Percentiles rank a stretch among this genome's conserved stretches.
Conservation (phyloP, 2,329 filamentous ascomycete genomes). For the Pseudogymnoascus sp. region DNA sequence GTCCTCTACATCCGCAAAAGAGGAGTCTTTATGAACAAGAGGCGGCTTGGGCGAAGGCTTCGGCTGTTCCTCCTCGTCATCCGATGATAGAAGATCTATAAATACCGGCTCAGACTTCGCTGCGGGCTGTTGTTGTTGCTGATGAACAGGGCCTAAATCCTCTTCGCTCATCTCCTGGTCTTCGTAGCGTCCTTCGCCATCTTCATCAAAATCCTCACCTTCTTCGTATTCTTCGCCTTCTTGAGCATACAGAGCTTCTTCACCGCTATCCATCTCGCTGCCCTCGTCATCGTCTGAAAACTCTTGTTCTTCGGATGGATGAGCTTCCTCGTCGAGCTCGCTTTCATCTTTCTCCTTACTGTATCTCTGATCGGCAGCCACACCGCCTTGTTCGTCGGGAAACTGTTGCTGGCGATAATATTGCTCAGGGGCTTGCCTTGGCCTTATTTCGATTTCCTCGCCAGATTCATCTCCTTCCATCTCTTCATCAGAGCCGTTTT, state of each 20-base stretch:
- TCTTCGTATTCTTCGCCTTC: slow-evolving; percentile 12
- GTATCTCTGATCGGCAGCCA: background rate
- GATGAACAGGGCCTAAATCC: slow-evolving; percentile 1
- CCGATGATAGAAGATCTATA: slow-evolving; percentile 29
- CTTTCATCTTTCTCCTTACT: background rate
- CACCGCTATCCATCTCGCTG: background rate
- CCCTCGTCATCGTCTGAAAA: background rate
- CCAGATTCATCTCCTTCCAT: slow-evolving; percentile 11
- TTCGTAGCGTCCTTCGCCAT: slow-evolving; percentile 22
- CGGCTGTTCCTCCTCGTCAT: slow-evolving; percentile 24
- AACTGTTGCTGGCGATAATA: background rate
- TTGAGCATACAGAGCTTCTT: background rate
- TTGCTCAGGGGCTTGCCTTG: background rate
- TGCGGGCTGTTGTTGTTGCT: background rate
- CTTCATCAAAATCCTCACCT: slow-evolving; percentile 21
- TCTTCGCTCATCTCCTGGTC: slow-evolving; percentile 25
- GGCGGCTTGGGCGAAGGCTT: background rate
- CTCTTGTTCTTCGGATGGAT: background rate
- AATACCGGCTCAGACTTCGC: slow-evolving; percentile 19
- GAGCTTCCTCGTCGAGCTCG: background rate
- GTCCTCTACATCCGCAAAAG: background rate
- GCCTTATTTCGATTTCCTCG: background rate
- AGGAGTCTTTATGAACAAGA: background rate
- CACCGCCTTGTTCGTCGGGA: background rate
- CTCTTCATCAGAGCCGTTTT: background rate